Conservation (phyloP, 163 green algal genomes). For the Volvox carteri region DNA sequence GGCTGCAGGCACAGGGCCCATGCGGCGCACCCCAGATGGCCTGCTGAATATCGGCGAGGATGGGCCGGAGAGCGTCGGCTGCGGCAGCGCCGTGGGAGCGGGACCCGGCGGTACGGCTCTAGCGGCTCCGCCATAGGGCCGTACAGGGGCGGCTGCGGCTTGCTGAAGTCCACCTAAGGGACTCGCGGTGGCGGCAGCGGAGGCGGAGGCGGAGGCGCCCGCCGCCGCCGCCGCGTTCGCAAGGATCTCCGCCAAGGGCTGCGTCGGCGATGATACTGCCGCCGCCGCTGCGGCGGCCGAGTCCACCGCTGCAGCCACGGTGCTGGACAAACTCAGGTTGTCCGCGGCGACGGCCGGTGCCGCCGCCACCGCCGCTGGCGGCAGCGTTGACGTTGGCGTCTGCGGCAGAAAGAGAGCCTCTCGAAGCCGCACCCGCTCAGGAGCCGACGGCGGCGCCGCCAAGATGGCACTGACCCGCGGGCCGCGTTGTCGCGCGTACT, state of each 20-base stretch:
- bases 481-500: constrained; percentile 33
- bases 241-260: constrained; percentile 7
- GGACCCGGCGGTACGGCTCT: no score
- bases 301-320: background rate
- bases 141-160: background rate
- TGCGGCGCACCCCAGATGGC: constrained; percentile 13
- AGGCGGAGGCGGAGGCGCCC: background rate
- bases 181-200: background rate
- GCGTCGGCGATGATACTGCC: background rate
- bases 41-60: constrained; percentile 25
- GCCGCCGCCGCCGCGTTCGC: constrained; percentile 8
- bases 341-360: background rate
- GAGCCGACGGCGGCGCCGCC: background rate
- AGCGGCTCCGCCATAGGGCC: constrained; percentile 27
- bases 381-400: background rate
- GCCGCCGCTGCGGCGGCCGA: background rate
- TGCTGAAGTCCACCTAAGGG: background rate
- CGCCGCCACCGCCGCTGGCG: no score
- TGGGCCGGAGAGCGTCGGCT: background rate
- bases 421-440: constrained; percentile 35
- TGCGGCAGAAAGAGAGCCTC: background rate
- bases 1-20: constrained; percentile 4
- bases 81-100: no score
- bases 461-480: constrained; percentile 23
- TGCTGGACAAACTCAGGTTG: background rate